Base-by-base conservation (phyloP, 371 early-diverging fungal species). In the Gilbertella persicaria region DNA sequence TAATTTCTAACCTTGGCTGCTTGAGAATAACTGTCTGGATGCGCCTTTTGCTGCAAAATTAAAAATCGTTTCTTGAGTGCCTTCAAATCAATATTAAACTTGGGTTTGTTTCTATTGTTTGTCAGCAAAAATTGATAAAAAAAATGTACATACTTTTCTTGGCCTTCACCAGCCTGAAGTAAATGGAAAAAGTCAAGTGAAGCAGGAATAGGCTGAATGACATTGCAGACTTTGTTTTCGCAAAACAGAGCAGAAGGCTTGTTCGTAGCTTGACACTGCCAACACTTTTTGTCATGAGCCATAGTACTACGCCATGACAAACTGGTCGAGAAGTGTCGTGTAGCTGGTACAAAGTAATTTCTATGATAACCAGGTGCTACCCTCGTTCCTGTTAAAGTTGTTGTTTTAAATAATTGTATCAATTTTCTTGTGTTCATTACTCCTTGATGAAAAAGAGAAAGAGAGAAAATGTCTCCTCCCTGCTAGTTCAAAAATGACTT, bases 11-110 rank as follows among this genome's bases (percentile, higher is more conserved):
- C 91, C 62, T 81, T 76, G 37, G 77, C 75, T 66, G 79, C 83
- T 33, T 82, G 83, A 5, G 90, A 80, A 52, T 79, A 90, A 28
- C 87, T 86, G 65, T 95, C 96, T 6, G 96, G 96, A 69, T 95
- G 96, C 8, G 91, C 89, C 7, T 68, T 73, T 75, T 90, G 91
- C 65, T 95, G 96, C 41, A 92, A 66, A 37, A 50, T 66, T 24
- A 93, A 66, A 63, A 92, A 95, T 29, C 75, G 73, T 46, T 60
- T 71, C 29, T 86, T 76, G 54, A 95, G 58, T 5, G 67, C 68
- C 36, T 69, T 78, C 26, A 77, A 41, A 63, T 92, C 89, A 17
- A 95, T 67, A 54, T 89, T 84, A 64, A 86, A 95, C 1, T 64
- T 64, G 5, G 77, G 76, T 25, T 73, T 64, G 19, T 71, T 59